Conservation (phyloP, 2,329 filamentous ascomycete species). For the Fonsecaea multimorphosa region DNA sequence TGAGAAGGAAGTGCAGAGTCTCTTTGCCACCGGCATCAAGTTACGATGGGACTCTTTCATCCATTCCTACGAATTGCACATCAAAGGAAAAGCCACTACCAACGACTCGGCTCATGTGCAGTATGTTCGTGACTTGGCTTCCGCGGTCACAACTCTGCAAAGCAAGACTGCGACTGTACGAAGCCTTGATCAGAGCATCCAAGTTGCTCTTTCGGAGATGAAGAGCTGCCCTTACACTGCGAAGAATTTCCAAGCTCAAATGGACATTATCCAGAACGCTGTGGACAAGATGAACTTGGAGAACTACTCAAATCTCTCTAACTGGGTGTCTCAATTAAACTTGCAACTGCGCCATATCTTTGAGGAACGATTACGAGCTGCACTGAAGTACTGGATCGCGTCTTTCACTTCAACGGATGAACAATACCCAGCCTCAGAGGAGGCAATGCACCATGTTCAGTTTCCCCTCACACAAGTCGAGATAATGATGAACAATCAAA, state of each 20-base stretch:
- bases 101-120: slow-evolving; percentile 91
- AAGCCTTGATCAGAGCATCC: slow-evolving; percentile 78
- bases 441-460: slow-evolving; percentile 45
- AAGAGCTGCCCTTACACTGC: slow-evolving; percentile 82
- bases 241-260: slow-evolving; percentile 75
- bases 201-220: slow-evolving; percentile 82
- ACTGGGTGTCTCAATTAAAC: slow-evolving; percentile 90
- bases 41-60: slow-evolving; percentile 98
- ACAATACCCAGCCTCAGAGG: slow-evolving; percentile 31
- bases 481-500: slow-evolving; percentile 96
- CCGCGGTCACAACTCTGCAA: slow-evolving; percentile 85
- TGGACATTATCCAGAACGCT: slow-evolving; percentile 86
- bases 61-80: slow-evolving; percentile 90
- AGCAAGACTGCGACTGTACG: slow-evolving; percentile 80
- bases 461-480: slow-evolving; percentile 74
- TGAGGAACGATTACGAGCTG: slow-evolving; percentile 79
- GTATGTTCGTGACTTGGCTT: slow-evolving; percentile 92
- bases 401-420: slow-evolving; percentile 70
- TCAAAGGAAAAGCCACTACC: slow-evolving; percentile 66
- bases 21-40: slow-evolving; percentile 85
- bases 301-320: slow-evolving; percentile 89
- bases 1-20: slow-evolving; percentile 82
- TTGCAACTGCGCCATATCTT: slow-evolving; percentile 80
- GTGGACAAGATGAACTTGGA: slow-evolving; percentile 97
- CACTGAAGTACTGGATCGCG: slow-evolving; percentile 84